phyloP scores from a whole-genome alignment of 163 green algal species.

The Chlamydomonas reinhardtii region DNA sequence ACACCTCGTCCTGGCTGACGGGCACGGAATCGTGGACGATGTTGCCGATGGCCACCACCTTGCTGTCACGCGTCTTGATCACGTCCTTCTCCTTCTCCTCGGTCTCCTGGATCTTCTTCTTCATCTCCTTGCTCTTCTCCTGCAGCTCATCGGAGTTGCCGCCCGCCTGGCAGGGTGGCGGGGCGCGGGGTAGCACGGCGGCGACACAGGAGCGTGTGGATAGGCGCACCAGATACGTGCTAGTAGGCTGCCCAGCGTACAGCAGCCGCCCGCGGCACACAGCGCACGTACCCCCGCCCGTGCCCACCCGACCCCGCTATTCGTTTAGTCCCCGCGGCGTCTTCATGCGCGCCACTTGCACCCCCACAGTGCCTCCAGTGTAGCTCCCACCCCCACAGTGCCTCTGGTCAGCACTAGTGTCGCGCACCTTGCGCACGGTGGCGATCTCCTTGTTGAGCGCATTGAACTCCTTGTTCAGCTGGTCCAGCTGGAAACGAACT shows the following conservation, averaged over 20 bases:
- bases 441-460: constrained; percentile 94
- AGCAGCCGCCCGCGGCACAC: no score
- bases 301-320: no score
- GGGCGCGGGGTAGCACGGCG: neutral
- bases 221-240: no score
- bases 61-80: constrained; percentile 74
- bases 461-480: constrained; percentile 95
- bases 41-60: constrained; percentile 93
- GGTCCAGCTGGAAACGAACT: constrained; percentile 89
- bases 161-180: constrained; percentile 19
- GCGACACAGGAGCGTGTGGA: neutral
- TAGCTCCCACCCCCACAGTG: no score
- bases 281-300: no score
- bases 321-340: no score
- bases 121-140: constrained; percentile 86
- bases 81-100: constrained; percentile 80
- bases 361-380: no score
- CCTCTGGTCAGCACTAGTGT: no score
- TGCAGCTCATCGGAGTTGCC: constrained; percentile 79
- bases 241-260: no score
- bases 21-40: constrained; percentile 97
- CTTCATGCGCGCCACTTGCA: no score
- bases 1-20: constrained; percentile 94
- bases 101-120: constrained; percentile 76
- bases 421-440: constrained; percentile 80